These are phyloP conservation scores for Metschnikowia gruessii DNA, from an alignment of 805 yeast genomes.

Conservation along the genomic window DNA sequence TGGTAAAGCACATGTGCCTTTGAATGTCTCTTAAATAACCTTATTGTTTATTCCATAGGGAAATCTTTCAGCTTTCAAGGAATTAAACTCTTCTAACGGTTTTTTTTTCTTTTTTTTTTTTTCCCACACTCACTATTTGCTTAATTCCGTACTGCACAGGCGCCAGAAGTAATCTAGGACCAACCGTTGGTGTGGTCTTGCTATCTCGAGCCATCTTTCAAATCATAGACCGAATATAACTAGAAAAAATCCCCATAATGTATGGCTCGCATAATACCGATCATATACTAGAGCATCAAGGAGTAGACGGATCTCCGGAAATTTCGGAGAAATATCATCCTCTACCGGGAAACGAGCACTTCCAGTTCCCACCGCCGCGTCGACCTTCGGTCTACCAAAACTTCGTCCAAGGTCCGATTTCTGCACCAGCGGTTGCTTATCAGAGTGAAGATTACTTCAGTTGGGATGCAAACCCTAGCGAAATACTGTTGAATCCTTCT, in stretches of 20 bases:
- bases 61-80: neutral
- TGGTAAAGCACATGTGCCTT: too few relatives aligned
- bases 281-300: neutral
- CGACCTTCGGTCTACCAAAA: conserved; percentile 1
- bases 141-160: neutral
- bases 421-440: conserved; percentile 17
- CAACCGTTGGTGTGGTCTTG: neutral
- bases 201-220: neutral
- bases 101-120: too few relatives aligned
- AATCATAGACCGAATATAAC: neutral
- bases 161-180: neutral
- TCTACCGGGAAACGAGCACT: conserved; percentile 9
- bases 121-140: neutral
- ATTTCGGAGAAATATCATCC: neutral
- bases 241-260: neutral
- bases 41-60: too few relatives aligned
- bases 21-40: too few relatives aligned
- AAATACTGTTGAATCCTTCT: neutral
- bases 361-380: conserved; percentile 7
- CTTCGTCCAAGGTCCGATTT: conserved; percentile 13
- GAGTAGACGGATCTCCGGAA: neutral
- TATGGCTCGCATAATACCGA: conserved; percentile 4
- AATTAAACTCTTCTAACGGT: neutral
- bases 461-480: neutral
- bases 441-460: conserved; percentile 16